Conservation (phyloP, 208 protist species). For the Kentomonas sorsogonicus region DNA sequence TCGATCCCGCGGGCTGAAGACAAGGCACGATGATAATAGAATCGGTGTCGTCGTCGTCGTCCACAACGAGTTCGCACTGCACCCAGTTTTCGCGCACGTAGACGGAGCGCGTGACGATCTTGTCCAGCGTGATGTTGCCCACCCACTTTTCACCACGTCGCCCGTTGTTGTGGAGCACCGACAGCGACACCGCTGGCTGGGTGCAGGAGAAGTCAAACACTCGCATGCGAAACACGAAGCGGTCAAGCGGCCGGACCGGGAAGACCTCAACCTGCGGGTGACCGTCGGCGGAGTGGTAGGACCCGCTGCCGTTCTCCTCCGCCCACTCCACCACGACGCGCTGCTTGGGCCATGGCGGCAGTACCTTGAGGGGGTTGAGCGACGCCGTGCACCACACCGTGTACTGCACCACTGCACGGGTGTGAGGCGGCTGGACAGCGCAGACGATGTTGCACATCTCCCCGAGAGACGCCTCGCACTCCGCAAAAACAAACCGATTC, state of each 20-base stretch:
- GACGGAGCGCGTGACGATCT: slow-evolving; percentile 50
- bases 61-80: slow-evolving; percentile 46
- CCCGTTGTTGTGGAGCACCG: slow-evolving; percentile 42
- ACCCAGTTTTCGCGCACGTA: slow-evolving; percentile 63
- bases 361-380: slow-evolving; percentile 16
- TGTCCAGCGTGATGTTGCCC: slow-evolving; percentile 41
- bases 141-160: slow-evolving; percentile 43
- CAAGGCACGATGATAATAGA: slow-evolving; percentile 75
- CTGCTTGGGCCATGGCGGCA: slow-evolving; percentile 55
- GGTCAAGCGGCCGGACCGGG: slow-evolving; percentile 26
- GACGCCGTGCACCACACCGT: slow-evolving; percentile 60
- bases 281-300: slow-evolving; percentile 45
- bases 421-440: slow-evolving; percentile 37
- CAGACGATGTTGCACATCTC: slow-evolving; percentile 53
- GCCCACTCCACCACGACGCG: slow-evolving; percentile 39
- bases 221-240: slow-evolving; percentile 59
- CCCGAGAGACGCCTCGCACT: no score
- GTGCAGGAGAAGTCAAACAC: slow-evolving; percentile 46
- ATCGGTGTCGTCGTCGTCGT: slow-evolving; percentile 24
- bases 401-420: slow-evolving; percentile 31
- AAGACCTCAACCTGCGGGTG: slow-evolving; percentile 85
- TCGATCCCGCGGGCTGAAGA: slow-evolving; percentile 67
- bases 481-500: no score
- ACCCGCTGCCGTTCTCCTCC: slow-evolving; percentile 55
- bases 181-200: slow-evolving; percentile 63